Evolutionary conservation across 495 filamentous ascomycete genomes (phyloP).

Genomic region (Neurospora sp.): DNA sequence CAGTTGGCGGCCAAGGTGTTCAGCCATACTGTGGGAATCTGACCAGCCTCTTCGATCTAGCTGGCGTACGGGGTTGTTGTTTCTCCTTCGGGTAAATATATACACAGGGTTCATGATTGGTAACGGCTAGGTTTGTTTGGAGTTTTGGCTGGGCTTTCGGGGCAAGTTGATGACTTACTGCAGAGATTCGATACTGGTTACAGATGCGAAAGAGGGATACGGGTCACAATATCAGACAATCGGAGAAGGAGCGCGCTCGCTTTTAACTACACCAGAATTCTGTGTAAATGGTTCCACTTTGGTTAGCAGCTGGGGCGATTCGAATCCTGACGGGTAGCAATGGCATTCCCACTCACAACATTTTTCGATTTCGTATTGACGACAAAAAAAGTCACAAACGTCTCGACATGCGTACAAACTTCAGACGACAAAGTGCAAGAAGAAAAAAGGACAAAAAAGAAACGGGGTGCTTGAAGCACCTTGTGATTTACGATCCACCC

Average conservation of each 20-base stretch:
- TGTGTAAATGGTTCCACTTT: neutral
- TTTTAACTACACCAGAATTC: neutral
- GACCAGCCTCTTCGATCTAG: neutral
- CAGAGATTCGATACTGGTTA: neutral
- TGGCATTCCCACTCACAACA: neutral
- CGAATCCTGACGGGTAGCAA: neutral
- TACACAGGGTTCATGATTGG: neutral
- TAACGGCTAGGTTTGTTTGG: neutral
- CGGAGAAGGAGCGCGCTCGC: neutral
- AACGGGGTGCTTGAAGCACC: neutral
- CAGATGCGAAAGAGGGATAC: neutral
- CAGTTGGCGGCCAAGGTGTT: constrained; percentile 68
- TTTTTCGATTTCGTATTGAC: neutral
- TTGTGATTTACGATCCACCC: neutral
- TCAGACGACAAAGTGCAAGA: neutral
- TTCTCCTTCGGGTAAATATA: neutral
- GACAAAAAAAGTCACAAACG: neutral
- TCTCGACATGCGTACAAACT: neutral
- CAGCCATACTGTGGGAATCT: constrained; percentile 40
- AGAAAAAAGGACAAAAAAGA: neutral
- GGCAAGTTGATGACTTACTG: neutral
- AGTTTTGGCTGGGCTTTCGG: neutral
- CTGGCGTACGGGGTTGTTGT: neutral
- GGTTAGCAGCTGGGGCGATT: neutral
- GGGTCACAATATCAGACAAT: neutral